Percentiles rank a stretch among this genome's conserved stretches.
Evolutionary conservation across 345 rosid species (phyloP).

Genomic region (Chamaenerion angustifolium): DNA sequence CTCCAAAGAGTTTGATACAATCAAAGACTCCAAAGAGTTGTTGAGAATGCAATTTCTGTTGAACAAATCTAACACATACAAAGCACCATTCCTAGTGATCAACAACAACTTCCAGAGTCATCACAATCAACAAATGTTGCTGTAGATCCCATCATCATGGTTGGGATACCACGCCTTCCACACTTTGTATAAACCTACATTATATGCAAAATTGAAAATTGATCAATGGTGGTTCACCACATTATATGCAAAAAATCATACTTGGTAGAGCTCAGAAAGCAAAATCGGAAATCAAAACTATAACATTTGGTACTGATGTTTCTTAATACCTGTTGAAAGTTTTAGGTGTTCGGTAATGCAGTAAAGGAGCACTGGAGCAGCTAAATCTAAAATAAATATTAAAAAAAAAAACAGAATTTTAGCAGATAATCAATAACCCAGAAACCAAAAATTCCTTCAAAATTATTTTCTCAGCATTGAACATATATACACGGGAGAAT

Average conservation of each 20-base stretch:
- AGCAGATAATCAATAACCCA: no score
- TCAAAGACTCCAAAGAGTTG: constrained; percentile 67
- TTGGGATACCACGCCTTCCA: constrained; percentile 91
- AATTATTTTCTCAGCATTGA: no score
- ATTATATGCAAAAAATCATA: neutral
- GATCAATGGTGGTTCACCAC: constrained; percentile 2
- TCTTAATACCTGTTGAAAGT: constrained; percentile 59
- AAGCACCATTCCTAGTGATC: constrained; percentile 75
- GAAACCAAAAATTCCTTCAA: no score
- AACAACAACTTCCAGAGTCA: constrained; percentile 81
- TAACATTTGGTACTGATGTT: no score
- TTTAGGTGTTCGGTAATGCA: constrained; percentile 77
- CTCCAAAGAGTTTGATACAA: no score
- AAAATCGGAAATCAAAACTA: no score
- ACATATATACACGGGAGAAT: no score
- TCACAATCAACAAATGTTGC: constrained; percentile 88
- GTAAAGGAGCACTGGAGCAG: constrained; percentile 15
- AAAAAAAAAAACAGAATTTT: no score
- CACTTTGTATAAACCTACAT: no score
- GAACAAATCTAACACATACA: constrained; percentile 78
- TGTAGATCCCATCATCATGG: constrained; percentile 93
- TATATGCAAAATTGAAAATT: constrained; percentile 7
- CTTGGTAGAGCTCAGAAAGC: no score
- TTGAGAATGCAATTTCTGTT: constrained; percentile 59
- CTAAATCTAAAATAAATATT: no score